Base-by-base conservation (phyloP, 768 basidiomycete species). In the Mycena pura region DNA sequence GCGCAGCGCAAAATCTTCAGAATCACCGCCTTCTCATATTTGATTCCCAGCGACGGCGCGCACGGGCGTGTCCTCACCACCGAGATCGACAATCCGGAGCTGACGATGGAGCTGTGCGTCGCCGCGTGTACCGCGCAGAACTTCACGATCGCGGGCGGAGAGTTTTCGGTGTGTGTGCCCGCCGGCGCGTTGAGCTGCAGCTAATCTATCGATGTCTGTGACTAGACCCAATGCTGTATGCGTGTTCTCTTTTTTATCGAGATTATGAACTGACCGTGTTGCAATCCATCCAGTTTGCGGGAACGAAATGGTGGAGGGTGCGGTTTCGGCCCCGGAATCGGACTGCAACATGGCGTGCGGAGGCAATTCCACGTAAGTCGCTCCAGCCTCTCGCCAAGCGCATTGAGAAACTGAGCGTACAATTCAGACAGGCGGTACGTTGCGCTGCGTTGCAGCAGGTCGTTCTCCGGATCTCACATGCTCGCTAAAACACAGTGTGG, bases 341-440 rank as follows among this genome's bases (percentile, higher is more conserved):
- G 80, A 80, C 32, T 96, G 94, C 69, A 85, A 82, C 70, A 91
- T 89, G 89, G 80, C 79, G 0, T 96, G 94, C 62, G 81, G 81
- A 17, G 94, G 92, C 22, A 88, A 86, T 58, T 36, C 84, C 11
- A 78, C 83, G 90, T 90, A 63, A 66, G 87, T 71, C 0, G 1
- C 6, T 19, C 6, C n/a, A 25, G 14, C 25, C 21, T 36, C n/a
- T 32, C 5, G 15, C 45, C 15, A 36, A 19, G 53, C 27, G 13
- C 36, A 6, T 13, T 28, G 24, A 17, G 52, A 25, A 27, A 22
- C 36, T 62, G n/a, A 61, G 31, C n/a, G 52, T 65, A 10, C n/a
- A 62, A 54, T 36, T 40, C 31, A 60, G 27, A 38, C 25, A 57
- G 44, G 41, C 62, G 7, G 62, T 29, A 45, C 29, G 27, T 50